Base-by-base conservation (phyloP, 257 asterid species). In the Solanum chmielewskii region DNA sequence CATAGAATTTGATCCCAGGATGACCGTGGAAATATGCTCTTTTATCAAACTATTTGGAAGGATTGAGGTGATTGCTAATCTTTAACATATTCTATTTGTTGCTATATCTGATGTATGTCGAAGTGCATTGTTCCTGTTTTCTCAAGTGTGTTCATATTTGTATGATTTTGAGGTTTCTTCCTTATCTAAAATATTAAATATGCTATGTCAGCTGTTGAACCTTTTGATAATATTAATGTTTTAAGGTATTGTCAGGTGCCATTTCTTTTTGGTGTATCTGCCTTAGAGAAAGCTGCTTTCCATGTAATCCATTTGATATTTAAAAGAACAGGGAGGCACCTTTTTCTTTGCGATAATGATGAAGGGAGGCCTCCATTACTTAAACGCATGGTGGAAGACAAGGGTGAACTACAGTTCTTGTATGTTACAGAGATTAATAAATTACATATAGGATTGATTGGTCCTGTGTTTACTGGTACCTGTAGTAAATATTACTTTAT, bases 291-390 rank as follows among this genome's bases (percentile, higher is more conserved):
- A 86, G 89, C 87, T 69, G 99, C 99, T 76, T 90, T 94, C 86
- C 91, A 85, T 89, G 92, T 96, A 60, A 92, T 97, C 89, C 99
- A 97, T 88, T 95, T 82, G 97, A 97, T 97, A 92, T 96, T 97
- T 90, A 91, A 95, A 89, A 95, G 98, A 92, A 97, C 99, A 21
- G 99, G 99, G 62, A 90, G 94, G 70, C 99, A 97, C 91, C 99
- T 97, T 87, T 97, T 97, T 90, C 95, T 97, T 83, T 93, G 90
- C 9, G 98, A 97, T 85, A 90, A 92, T 85, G 98, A 93, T 66
- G 97, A 90, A 86, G 98, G 98, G 89, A 95, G 95, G 86, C 96
- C 96, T 69, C 99, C 99, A 75, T 92, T 96, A 90, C 96, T 97
- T 52, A 93, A 66, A 86, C 97, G 97, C 91, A 91, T 97, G 97